phyloP scores from a whole-genome alignment of 352 stramenopile species.

The Pythium oligandrum region DNA sequence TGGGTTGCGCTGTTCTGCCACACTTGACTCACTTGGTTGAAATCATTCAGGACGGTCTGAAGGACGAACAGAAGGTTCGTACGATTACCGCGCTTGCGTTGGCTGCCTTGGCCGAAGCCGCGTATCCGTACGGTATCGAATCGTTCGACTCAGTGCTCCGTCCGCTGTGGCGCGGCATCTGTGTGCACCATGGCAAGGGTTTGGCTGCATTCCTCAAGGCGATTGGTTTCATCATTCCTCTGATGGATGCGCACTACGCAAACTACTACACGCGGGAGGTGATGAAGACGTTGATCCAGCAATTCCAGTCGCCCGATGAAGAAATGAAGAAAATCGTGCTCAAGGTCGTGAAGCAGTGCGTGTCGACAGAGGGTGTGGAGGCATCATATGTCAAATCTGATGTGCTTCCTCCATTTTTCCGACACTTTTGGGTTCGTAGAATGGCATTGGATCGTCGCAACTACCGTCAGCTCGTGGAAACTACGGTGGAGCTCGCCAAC shows the following conservation, averaged over 20 bases:
- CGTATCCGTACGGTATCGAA: constrained; percentile 99
- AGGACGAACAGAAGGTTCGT: constrained; percentile 97
- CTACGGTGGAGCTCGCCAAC: constrained; percentile 97
- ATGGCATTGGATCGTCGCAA: constrained; percentile 98
- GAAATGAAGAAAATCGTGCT: constrained; percentile 99
- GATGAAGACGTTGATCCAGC: constrained; percentile 98
- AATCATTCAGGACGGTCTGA: constrained; percentile 97
- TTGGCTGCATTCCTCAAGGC: constrained; percentile 98
- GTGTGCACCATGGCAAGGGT: constrained; percentile 97
- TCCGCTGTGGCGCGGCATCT: constrained; percentile 96
- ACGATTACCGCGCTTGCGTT: constrained; percentile 98
- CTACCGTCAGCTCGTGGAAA: constrained; percentile 98
- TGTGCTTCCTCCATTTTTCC: constrained; percentile 98
- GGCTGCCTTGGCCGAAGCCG: constrained; percentile 96
- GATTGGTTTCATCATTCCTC: constrained; percentile 98
- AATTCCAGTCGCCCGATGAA: constrained; percentile 98
- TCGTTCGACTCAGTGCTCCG: constrained; percentile 98
- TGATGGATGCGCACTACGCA: constrained; percentile 99
- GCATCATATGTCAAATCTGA: constrained; percentile 97
- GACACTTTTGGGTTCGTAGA: constrained; percentile 98
- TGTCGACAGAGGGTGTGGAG: constrained; percentile 98
- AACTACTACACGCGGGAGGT: constrained; percentile 99
- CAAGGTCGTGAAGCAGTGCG: constrained; percentile 97
- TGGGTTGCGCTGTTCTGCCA: constrained; percentile 97
- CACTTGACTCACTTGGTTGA: constrained; percentile 98